Conservation (phyloP, 805 yeast genomes). For the Ogataea salicorniae region DNA sequence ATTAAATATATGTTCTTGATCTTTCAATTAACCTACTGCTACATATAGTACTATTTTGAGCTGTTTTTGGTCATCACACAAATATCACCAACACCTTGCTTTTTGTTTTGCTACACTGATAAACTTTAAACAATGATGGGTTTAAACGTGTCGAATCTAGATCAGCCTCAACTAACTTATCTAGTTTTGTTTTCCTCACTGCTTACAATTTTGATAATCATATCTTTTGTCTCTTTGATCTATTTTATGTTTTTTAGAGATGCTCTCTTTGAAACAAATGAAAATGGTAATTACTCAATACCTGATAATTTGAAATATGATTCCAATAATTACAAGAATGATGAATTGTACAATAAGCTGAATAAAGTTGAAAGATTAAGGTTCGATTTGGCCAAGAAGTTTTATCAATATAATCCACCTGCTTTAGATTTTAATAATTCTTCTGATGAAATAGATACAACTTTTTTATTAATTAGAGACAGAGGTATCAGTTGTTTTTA, state of each 20-base stretch:
- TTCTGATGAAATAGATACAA: conserved; percentile 24
- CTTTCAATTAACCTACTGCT: no score
- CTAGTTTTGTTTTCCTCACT: conserved; percentile 24
- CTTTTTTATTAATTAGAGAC: conserved; percentile 29
- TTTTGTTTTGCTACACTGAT: no score
- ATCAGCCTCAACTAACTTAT: conserved; percentile 21
- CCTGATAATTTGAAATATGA: conserved; percentile 22
- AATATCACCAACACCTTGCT: no score
- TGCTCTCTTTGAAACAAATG: conserved; percentile 7
- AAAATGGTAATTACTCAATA: conserved; percentile 16
- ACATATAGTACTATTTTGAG: no score
- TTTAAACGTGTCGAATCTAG: conserved; percentile 8
- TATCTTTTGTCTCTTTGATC: conserved; percentile 21
- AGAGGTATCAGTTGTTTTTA: conserved; percentile 31
- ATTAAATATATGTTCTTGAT: no score
- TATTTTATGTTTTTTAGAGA: conserved; percentile 26
- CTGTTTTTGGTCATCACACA: no score
- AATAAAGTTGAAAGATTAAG: conserved; percentile 19
- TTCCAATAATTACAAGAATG: conserved; percentile 14
- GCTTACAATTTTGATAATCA: conserved; percentile 20
- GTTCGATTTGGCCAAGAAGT: conserved; percentile 22
- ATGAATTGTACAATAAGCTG: conserved; percentile 18
- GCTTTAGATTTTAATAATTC: conserved; percentile 21
- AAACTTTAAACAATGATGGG: neutral
- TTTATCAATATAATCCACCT: conserved; percentile 22